Evolutionary conservation across 139 green algal genomes (phyloP).

Genomic region (Chlamydomonas asymmetrica): DNA sequence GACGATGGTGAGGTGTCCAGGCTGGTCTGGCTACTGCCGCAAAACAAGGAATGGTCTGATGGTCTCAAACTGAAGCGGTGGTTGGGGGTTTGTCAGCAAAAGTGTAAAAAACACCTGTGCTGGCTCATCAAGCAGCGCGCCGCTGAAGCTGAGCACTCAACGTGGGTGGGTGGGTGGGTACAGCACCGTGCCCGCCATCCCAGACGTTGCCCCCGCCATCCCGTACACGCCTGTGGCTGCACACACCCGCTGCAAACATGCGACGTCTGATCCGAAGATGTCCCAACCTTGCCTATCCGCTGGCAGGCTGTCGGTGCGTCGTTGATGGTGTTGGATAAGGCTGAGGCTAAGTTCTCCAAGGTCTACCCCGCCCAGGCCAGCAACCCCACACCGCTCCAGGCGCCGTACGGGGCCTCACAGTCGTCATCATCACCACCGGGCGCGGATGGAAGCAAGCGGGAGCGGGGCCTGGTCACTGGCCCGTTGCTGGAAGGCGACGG

Average conservation of each 20-base stretch:
- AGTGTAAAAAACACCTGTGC: too few species aligned
- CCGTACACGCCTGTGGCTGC: too few species aligned
- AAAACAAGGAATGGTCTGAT: background rate
- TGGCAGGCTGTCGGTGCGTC: background rate
- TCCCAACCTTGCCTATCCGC: background rate
- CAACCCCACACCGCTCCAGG: background rate
- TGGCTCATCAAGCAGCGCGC: too few species aligned
- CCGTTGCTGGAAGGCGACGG: background rate
- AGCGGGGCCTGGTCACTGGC: background rate
- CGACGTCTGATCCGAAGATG: background rate
- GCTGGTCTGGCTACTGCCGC: background rate
- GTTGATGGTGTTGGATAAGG: background rate
- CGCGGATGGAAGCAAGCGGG: too few species aligned
- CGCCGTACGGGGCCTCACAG: background rate
- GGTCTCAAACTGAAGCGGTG: too few species aligned
- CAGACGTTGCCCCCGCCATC: background rate
- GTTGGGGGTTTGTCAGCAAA: too few species aligned
- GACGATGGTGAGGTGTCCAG: background rate
- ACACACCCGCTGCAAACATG: too few species aligned
- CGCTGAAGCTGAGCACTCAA: background rate
- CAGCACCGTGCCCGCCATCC: background rate
- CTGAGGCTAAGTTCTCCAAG: background rate
- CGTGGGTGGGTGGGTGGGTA: background rate
- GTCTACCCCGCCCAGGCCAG: constrained; percentile 5
- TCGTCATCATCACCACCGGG: background rate